Evolutionary conservation across 768 basidiomycete species (phyloP).

Genomic region (Antrodiella citrinella): DNA sequence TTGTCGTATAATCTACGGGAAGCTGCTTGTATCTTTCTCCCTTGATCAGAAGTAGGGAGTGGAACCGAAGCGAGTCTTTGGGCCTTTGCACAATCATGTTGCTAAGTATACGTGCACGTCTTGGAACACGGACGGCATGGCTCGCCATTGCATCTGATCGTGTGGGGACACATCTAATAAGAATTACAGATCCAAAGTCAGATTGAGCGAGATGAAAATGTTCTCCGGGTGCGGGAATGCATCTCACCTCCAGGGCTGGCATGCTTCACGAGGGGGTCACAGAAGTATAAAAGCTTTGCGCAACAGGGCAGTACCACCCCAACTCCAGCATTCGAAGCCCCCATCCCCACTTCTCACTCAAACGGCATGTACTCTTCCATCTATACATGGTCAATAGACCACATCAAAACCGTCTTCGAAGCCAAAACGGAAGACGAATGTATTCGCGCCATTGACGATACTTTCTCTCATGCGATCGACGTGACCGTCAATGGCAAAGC

Average conservation of each 20-base stretch:
- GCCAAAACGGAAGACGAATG: constrained; percentile 35
- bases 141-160: not conserved
- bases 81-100: too few species aligned
- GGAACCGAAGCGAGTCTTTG: not conserved
- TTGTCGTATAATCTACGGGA: not conserved
- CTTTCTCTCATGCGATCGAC: constrained; percentile 34
- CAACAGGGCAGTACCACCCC: too few species aligned
- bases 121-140: not conserved
- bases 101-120: too few species aligned
- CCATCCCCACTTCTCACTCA: not conserved
- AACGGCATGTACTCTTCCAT: constrained; percentile 21
- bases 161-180: not conserved
- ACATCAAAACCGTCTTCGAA: constrained; percentile 44
- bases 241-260: not conserved
- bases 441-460: constrained; percentile 33
- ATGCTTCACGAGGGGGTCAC: too few species aligned
- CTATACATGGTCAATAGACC: constrained; percentile 41
- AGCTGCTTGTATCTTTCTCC: not conserved
- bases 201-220: not conserved
- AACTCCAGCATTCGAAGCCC: not conserved
- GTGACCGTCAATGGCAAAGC: constrained; percentile 38
- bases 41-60: constrained; percentile 3
- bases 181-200: not conserved
- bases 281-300: too few species aligned
- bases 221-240: not conserved